phyloP scores from a whole-genome alignment of 768 basidiomycete genomes.

The Amanita pallidorosea region DNA sequence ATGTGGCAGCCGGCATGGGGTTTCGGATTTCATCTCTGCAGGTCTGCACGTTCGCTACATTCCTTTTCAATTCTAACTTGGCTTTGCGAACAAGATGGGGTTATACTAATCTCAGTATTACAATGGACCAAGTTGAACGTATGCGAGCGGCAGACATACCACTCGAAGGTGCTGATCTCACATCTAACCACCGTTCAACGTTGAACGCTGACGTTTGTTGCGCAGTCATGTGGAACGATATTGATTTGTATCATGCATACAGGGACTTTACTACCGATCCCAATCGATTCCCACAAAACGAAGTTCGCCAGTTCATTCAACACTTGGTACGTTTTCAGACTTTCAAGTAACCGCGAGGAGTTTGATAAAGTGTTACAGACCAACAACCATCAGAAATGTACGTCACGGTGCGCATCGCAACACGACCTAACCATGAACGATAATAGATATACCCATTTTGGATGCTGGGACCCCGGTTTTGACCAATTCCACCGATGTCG shows the following conservation, averaged over 20 bases:
- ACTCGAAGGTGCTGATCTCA: slow-evolving; percentile 44
- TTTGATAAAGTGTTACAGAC: slow-evolving; percentile 5
- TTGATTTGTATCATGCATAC: slow-evolving; percentile 59
- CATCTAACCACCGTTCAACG: neutral
- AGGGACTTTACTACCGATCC: slow-evolving; percentile 66
- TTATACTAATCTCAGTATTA: slow-evolving; percentile 42
- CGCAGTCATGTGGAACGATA: slow-evolving; percentile 70
- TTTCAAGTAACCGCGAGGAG: slow-evolving; percentile 15
- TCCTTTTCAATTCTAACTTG: slow-evolving; percentile 5
- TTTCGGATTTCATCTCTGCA: slow-evolving; percentile 71
- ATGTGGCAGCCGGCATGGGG: slow-evolving; percentile 68
- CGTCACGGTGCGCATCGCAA: slow-evolving; percentile 6
- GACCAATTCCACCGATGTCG: slow-evolving; percentile 50
- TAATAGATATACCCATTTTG: slow-evolving; percentile 56
- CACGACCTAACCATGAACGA: neutral
- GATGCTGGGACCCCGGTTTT: slow-evolving; percentile 52
- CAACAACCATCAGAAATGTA: slow-evolving; percentile 37
- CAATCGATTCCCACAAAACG: slow-evolving; percentile 44
- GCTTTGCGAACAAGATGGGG: slow-evolving; percentile 27
- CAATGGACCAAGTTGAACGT: slow-evolving; percentile 36
- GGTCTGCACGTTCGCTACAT: slow-evolving; percentile 19
- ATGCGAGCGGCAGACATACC: slow-evolving; percentile 63
- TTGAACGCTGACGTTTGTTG: neutral
- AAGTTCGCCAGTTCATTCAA: slow-evolving; percentile 41
- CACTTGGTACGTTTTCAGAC: slow-evolving; percentile 34